Evolutionary conservation across 2,329 filamentous ascomycete genomes (phyloP), one percentile per base, ranked within the genome.

Genomic region (Arthroderma sp.): DNA sequence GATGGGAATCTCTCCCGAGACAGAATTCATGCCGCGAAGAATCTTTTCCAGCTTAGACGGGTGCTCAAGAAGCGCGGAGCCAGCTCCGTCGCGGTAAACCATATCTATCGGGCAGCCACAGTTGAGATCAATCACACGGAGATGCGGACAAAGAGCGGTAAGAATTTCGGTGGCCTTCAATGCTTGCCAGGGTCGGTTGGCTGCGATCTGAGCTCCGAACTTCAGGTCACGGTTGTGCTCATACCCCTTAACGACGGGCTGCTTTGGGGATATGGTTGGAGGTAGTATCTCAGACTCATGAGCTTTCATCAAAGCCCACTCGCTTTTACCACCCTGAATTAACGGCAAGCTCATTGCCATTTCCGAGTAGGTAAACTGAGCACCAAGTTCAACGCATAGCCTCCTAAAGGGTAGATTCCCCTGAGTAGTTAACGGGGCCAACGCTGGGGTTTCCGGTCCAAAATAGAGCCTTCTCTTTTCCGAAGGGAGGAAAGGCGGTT

Each of bases 101-200:
- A 96, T 82, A 68, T 98, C 93, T 67, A 98, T 96, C 2, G 93
- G 93, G 68, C 93, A 98, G 47, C 93, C 93, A 66, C 91, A 97
- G 76, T 98, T 98, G 64, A 98, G 77, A 67, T 98, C 93, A 62
- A 98, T 87, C 39, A 95, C 83, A 37, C 93, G 87, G 19, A 98
- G 79, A 65, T 89, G 82, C 2, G 93, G 91, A 58, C 91, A 84
- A 62, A 87, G 82, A 31, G 80, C 79, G 4, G 85, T 85, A 51
- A 98, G 75, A 2, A 86, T 81, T 70, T 97, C 90, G 0, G 91
- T 87, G 0, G 89, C 85, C 74, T 95, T 96, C 68, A 91, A 80
- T 2, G 88, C 91, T 57, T 90, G 79, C 87, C 89, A 95, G 13
- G 91, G 88, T 69, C 94, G 93, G 73, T 89, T 94, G 35, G 87